Conservation (phyloP, 1,284 basidiomycete species). For the Ceratobasidium papillatum region DNA sequence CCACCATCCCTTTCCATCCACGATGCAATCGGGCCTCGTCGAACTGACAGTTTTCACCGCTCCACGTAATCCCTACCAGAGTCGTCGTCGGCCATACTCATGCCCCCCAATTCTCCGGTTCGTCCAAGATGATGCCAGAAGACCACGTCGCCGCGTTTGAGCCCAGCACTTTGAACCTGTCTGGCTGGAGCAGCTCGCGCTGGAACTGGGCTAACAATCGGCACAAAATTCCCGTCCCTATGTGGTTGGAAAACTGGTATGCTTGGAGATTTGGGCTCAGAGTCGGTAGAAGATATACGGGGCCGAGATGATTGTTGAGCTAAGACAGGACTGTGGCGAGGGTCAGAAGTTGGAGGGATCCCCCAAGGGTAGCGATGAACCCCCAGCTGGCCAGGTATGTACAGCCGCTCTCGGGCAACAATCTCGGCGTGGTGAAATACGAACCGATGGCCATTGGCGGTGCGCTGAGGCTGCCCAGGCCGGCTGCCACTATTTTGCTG, state of each 20-base stretch:
- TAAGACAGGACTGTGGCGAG: not conserved
- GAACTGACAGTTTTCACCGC: conserved; percentile 4
- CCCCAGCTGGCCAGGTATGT: conserved; percentile 73
- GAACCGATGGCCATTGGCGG: conserved; percentile 81
- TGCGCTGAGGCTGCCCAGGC: conserved; percentile 59
- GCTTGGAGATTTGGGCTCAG: conserved; percentile 33
- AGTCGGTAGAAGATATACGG: conserved; percentile 29
- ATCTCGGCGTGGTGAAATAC: conserved; percentile 87
- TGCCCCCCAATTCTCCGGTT: conserved; percentile 31
- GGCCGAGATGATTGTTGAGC: conserved; percentile 29
- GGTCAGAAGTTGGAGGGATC: conserved; percentile 23
- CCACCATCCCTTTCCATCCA: not conserved
- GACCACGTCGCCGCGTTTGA: conserved; percentile 39
- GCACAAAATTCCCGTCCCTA: conserved; percentile 35
- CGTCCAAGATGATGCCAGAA: conserved; percentile 36
- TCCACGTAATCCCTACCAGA: conserved; percentile 22
- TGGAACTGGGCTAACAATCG: conserved; percentile 35
- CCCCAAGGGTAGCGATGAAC: conserved; percentile 52
- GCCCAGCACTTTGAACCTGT: conserved; percentile 28
- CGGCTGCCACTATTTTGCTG: conserved; percentile 54
- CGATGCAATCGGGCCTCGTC: conserved; percentile 17
- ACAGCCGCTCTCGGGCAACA: conserved; percentile 71
- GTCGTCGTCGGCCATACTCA: conserved; percentile 16
- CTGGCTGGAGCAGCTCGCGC: conserved; percentile 26
- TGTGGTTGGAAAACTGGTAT: conserved; percentile 38